Conservation (phyloP, 2,329 filamentous ascomycete genomes). For the Botrytis sinoallii region DNA sequence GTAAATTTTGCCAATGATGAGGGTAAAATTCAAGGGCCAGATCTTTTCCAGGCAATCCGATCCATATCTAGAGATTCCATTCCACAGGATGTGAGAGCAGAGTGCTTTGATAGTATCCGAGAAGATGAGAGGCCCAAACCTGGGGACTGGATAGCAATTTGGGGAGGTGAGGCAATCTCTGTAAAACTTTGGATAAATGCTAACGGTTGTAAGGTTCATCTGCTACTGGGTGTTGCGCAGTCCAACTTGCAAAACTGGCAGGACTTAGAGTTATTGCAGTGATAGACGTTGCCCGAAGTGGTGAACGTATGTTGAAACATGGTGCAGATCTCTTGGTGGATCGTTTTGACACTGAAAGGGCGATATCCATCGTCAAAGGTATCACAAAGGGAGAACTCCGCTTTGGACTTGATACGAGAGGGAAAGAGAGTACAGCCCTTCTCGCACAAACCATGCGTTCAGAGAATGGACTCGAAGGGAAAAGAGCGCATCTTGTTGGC, state of each 20-base stretch:
- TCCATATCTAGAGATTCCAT: constrained; percentile 47
- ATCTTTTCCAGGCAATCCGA: constrained; percentile 53
- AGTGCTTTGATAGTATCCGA: constrained; percentile 57
- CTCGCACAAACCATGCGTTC: constrained; percentile 40
- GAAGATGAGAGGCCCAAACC: constrained; percentile 51
- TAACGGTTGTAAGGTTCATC: constrained; percentile 51
- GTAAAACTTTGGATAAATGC: not conserved
- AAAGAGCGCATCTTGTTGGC: constrained; percentile 59
- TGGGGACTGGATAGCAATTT: constrained; percentile 71
- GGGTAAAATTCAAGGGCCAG: constrained; percentile 47
- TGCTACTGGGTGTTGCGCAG: constrained; percentile 63
- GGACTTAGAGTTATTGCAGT: constrained; percentile 64
- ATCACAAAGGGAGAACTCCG: constrained; percentile 57
- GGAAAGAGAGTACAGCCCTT: constrained; percentile 58
- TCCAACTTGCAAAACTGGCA: constrained; percentile 65
- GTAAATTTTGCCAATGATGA: constrained; percentile 56
- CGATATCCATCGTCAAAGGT: constrained; percentile 59
- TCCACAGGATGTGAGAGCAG: constrained; percentile 58
- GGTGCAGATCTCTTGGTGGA: constrained; percentile 65
- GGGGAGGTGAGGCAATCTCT: constrained; percentile 54
- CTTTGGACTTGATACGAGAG: constrained; percentile 67
- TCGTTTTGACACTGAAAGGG: constrained; percentile 62
- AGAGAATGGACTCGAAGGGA: constrained; percentile 20
- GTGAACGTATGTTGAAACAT: constrained; percentile 51
- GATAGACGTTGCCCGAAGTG: constrained; percentile 65